Conservation (phyloP, 2,329 filamentous ascomycete genomes). For the Chaetomium sp. region DNA sequence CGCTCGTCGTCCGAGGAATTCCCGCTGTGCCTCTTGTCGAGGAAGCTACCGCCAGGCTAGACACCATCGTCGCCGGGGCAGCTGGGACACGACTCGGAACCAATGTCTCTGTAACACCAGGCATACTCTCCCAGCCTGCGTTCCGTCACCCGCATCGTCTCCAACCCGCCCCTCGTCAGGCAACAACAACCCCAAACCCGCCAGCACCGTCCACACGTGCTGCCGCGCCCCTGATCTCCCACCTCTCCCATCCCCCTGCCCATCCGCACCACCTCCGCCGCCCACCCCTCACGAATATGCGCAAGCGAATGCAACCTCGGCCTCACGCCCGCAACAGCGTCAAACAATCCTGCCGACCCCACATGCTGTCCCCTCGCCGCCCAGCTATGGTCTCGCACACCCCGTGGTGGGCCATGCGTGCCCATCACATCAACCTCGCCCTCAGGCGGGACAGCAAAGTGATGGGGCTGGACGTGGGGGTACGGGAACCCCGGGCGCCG, state of each 20-base stretch:
- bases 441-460: conserved; percentile 40
- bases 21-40: too few species aligned
- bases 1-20: too few species aligned
- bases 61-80: too few species aligned
- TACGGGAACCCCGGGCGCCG: conserved; percentile 52
- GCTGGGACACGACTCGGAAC: too few species aligned
- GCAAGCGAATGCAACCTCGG: conserved; percentile 27
- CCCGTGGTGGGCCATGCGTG: conserved; percentile 58
- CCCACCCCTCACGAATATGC: conserved; percentile 12
- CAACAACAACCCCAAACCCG: background rate
- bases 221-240: background rate
- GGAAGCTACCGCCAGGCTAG: too few species aligned
- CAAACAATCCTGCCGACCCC: conserved; percentile 18
- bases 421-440: conserved; percentile 50
- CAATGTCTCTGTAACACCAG: too few species aligned
- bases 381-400: conserved; percentile 49
- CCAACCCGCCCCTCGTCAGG: background rate
- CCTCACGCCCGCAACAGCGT: conserved; percentile 10
- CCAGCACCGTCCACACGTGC: background rate
- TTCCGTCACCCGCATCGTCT: background rate
- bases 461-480: conserved; percentile 41
- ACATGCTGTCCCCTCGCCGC: conserved; percentile 22
- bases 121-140: conserved; percentile 8
- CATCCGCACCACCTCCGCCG: background rate
- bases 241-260: background rate